Base-by-base conservation (phyloP, 2,329 filamentous ascomycete species). In the Fusarium oligoseptatum region DNA sequence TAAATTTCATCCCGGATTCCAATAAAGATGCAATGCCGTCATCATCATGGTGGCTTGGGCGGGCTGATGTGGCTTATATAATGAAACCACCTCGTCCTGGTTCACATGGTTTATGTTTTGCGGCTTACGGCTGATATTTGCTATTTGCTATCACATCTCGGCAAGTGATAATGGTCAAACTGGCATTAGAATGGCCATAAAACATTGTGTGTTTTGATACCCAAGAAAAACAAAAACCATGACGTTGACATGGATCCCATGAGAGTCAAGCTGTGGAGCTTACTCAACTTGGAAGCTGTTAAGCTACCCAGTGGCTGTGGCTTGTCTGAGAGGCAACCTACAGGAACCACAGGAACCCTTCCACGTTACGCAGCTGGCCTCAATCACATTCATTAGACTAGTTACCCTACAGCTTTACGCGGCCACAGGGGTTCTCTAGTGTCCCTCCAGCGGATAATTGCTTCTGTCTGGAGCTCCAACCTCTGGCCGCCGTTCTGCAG, bases 371-470 rank as follows among this genome's bases (percentile, higher is more conserved):
- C 65, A 60, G 55, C 52, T 58, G 60, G 37, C 66, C 60, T 61
- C 66, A 36, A 56, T 29, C 65, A 34, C 24, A 17, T 8, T 17
- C 14, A 41, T 4, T 32, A 32, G 3, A 3, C 3, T 34, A 34
- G 32, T 34, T 34, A 64, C 61, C 61, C 61, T 64, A 64, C 61
- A 64, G 61, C 60, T 55, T 55, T 37, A 63, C 60, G 60, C 60
- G 60, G 32, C 60, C 41, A 20, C 43, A 32, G 34, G 39, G 36
- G 22, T 41, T 56, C 62, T 43, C 29, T 32, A 60, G 57, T 48
- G 61, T 66, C 60, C 60, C 48, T 71, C 50, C 72, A 75, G 70
- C 67, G 61, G 70, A 66, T 73, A 71, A 73, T 71, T 71, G 64
- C 73, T 75, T 71, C 73, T 75, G 70, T 75, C 62, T 41, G 70